These are phyloP conservation scores for Crithidia acanthocephali DNA, from an alignment of 208 protist species.

Conservation along the genomic window DNA sequence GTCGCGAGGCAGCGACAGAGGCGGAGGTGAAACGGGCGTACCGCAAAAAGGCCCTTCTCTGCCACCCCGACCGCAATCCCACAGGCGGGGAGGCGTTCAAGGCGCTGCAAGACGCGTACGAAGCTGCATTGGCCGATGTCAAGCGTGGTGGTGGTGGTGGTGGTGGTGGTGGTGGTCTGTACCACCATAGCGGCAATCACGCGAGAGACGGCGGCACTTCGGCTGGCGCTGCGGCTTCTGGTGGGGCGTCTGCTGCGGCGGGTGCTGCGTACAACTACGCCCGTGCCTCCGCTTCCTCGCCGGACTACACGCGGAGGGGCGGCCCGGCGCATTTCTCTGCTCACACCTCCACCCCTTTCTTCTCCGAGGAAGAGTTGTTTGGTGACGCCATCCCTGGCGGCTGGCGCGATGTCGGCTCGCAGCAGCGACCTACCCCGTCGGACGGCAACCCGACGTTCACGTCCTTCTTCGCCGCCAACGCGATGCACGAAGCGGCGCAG, in stretches of 20 bases:
- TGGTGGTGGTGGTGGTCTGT: neutral
- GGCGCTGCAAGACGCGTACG: constrained; percentile 94
- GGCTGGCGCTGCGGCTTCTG: neutral
- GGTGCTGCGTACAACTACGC: constrained; percentile 36
- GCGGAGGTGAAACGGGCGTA: constrained; percentile 93
- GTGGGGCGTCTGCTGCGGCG: constrained; percentile 8
- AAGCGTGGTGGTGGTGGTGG: constrained; percentile 33
- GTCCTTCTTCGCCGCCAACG: neutral
- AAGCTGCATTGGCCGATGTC: constrained; percentile 86
- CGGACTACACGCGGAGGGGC: neutral
- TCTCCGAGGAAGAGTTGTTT: constrained; percentile 75
- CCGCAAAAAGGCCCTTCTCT: constrained; percentile 88
- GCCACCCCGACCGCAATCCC: constrained; percentile 95
- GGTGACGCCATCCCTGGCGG: constrained; percentile 44
- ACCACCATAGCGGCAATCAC: no score
- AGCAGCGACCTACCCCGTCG: constrained; percentile 11
- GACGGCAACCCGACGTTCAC: neutral
- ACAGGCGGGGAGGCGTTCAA: constrained; percentile 84
- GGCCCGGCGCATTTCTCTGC: neutral
- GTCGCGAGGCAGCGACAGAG: constrained; percentile 63
- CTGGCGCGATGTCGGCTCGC: constrained; percentile 31
- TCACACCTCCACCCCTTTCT: constrained; percentile 30
- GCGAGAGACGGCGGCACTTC: no score
- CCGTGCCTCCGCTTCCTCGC: constrained; percentile 21
- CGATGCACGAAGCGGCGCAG: neutral